Conservation (phyloP, 1,139 yeast genomes). For the Taphrina confusa region DNA sequence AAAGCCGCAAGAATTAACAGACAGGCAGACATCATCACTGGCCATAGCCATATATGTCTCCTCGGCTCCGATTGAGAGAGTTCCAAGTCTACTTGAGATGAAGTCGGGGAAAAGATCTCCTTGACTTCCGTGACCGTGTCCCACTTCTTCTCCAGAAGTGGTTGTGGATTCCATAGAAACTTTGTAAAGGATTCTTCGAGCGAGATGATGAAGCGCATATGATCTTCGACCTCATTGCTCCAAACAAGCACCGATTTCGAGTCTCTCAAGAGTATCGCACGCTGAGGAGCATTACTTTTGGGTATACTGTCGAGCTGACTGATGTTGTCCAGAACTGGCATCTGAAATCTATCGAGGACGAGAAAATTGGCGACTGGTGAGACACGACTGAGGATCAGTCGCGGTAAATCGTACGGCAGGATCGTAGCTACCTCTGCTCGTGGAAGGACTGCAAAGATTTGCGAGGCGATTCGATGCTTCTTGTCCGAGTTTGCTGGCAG, state of each 20-base stretch:
- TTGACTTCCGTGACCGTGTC: neutral
- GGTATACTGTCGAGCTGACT: neutral
- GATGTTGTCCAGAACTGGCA: constrained; percentile 7
- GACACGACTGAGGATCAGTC: constrained; percentile 2
- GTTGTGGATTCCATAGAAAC: constrained; percentile 7
- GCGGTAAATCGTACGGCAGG: constrained; percentile 4
- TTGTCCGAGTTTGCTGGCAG: too few species aligned
- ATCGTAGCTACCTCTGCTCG: neutral
- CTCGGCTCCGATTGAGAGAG: neutral
- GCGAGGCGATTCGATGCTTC: neutral
- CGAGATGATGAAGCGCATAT: neutral
- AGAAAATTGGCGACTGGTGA: constrained; percentile 10
- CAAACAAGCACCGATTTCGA: neutral
- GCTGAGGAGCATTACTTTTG: neutral
- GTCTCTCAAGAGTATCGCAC: neutral
- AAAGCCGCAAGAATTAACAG: neutral
- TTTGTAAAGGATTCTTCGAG: constrained; percentile 1
- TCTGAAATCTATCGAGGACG: neutral
- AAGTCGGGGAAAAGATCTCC: neutral
- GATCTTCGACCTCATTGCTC: neutral
- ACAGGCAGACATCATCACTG: constrained; percentile 4
- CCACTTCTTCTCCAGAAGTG: neutral
- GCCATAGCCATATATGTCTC: constrained; percentile 18
- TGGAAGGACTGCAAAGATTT: neutral
- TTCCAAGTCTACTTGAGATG: neutral